These are phyloP conservation scores for Mycena rosella DNA, from an alignment of 768 basidiomycete species.

Conservation along the genomic window DNA sequence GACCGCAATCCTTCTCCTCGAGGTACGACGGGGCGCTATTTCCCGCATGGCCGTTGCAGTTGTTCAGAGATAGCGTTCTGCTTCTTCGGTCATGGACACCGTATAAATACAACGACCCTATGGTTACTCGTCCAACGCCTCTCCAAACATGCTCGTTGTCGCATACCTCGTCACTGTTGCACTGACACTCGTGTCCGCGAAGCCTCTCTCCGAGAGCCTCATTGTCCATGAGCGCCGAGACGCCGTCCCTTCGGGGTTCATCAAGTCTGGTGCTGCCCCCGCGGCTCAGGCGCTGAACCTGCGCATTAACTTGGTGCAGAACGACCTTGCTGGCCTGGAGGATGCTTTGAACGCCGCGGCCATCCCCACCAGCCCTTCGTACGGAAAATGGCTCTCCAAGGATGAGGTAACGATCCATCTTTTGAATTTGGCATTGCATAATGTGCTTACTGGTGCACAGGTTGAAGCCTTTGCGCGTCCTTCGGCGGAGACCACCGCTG, in stretches of 20 bases:
- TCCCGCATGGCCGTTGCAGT: constrained; percentile 26
- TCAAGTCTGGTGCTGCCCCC: constrained; percentile 36
- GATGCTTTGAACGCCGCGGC: constrained; percentile 47
- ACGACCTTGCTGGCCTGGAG: constrained; percentile 48
- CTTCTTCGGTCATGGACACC: neutral
- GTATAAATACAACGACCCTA: constrained; percentile 21
- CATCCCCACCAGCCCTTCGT: constrained; percentile 44
- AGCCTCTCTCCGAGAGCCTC: constrained; percentile 25
- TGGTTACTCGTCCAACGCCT: neutral
- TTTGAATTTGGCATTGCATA: neutral
- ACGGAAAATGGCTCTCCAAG: constrained; percentile 49
- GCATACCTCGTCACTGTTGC: constrained; percentile 29
- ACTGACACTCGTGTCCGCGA: constrained; percentile 34
- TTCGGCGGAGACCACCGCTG: constrained; percentile 28
- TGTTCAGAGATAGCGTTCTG: constrained; percentile 12
- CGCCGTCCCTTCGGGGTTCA: constrained; percentile 42
- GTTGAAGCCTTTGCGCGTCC: constrained; percentile 30
- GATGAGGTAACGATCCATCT: constrained; percentile 41
- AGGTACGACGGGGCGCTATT: no score
- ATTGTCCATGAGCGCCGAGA: constrained; percentile 42
- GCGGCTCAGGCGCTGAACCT: constrained; percentile 41
- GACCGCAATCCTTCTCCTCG: neutral
- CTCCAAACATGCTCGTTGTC: constrained; percentile 29
- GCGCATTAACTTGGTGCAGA: constrained; percentile 49
- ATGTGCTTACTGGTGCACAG: constrained; percentile 1